Conservation (phyloP, 1,284 basidiomycete species). For the Rugiboletus extremiorientalis region DNA sequence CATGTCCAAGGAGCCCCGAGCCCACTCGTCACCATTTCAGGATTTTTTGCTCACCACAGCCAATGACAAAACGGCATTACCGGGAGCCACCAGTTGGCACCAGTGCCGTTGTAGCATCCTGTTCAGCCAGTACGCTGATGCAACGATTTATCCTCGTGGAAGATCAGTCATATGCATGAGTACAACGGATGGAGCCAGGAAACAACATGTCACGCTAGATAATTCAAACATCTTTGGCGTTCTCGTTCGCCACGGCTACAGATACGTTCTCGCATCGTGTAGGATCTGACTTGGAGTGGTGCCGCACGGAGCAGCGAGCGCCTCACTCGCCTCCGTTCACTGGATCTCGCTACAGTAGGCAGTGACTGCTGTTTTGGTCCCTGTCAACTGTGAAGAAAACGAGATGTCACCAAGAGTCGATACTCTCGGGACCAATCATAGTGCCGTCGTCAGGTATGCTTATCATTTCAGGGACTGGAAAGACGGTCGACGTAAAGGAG, state of each 20-base stretch:
- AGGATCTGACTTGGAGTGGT: not conserved
- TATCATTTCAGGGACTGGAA: not conserved
- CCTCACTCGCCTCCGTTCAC: not conserved
- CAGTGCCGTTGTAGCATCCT: conserved; percentile 42
- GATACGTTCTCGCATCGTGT: not conserved
- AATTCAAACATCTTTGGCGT: too few species aligned
- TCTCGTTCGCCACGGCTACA: not conserved
- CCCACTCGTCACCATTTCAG: not conserved
- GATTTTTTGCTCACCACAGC: not conserved
- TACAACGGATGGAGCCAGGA: not conserved
- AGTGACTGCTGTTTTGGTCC: conserved; percentile 47
- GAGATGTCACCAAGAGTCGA: not conserved
- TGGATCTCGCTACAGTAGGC: not conserved
- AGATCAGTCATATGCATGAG: not conserved
- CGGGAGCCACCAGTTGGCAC: not conserved
- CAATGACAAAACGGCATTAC: not conserved
- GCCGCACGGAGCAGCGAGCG: not conserved
- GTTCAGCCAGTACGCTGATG: conserved; percentile 29
- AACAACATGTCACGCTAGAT: not conserved
- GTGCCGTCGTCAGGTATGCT: not conserved
- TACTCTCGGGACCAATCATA: not conserved
- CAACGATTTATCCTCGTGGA: not conserved
- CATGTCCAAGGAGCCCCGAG: not conserved
- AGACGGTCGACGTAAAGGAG: not conserved
- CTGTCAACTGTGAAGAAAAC: not conserved